phyloP scores from a whole-genome alignment of 805 yeast species.

The Suhomyces prunicola region DNA sequence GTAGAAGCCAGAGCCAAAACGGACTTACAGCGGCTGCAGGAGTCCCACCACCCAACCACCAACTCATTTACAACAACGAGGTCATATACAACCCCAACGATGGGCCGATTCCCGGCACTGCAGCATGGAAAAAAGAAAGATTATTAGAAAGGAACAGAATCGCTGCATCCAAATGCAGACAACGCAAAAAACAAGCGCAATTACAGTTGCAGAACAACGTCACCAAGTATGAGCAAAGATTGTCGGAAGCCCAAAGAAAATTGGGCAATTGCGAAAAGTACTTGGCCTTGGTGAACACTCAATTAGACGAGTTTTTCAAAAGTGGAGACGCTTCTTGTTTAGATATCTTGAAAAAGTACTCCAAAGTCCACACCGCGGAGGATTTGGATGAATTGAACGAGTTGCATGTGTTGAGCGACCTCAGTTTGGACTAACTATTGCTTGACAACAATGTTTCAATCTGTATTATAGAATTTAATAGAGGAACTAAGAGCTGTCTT shows the following conservation, averaged over 20 bases:
- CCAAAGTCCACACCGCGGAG: slow-evolving; percentile 3
- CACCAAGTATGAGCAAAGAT: slow-evolving; percentile 45
- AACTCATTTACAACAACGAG: slow-evolving; percentile 52
- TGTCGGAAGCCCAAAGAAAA: slow-evolving; percentile 22
- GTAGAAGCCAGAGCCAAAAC: neutral
- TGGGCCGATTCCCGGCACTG: slow-evolving; percentile 60
- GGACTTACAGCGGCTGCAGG: slow-evolving; percentile 27
- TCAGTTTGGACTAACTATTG: neutral
- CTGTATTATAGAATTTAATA: neutral
- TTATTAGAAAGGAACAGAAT: slow-evolving; percentile 59
- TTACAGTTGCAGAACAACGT: slow-evolving; percentile 62
- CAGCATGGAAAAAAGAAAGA: slow-evolving; percentile 66
- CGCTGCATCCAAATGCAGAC: slow-evolving; percentile 70
- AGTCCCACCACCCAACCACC: slow-evolving; percentile 49
- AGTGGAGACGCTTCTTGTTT: slow-evolving; percentile 7
- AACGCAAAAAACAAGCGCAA: slow-evolving; percentile 66
- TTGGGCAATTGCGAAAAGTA: slow-evolving; percentile 20
- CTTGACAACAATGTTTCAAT: neutral
- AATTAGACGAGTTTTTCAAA: slow-evolving; percentile 9
- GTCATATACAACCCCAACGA: slow-evolving; percentile 51
- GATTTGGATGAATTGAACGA: slow-evolving; percentile 7
- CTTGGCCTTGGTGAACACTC: slow-evolving; percentile 7
- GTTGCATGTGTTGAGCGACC: slow-evolving; percentile 3
- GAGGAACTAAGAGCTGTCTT: neutral
- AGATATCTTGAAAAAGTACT: slow-evolving; percentile 5